These are phyloP conservation scores for Phalaenopsis equestris DNA, from an alignment of 106 monocot genomes.

Conservation along the genomic window DNA sequence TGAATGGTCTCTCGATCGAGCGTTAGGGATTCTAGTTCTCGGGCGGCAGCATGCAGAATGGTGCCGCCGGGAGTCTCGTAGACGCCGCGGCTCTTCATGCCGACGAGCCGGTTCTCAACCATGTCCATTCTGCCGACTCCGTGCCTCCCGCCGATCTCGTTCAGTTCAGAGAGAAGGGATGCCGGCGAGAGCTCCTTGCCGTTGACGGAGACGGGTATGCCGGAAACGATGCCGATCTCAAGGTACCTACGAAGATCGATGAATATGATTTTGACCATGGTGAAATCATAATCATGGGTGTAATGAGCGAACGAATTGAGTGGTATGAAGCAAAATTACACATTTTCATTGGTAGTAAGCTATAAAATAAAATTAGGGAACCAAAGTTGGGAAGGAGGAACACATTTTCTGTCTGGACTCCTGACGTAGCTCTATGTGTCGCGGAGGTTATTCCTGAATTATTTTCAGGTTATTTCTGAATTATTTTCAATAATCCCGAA, in stretches of 20 bases:
- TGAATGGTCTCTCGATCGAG: slow-evolving; percentile 81
- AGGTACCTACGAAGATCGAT: slow-evolving; percentile 38
- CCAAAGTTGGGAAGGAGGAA: too few species aligned
- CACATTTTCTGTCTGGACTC: too few species aligned
- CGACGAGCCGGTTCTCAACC: slow-evolving; percentile 95
- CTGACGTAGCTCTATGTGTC: too few species aligned
- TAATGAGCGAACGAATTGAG: not conserved
- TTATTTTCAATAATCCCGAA: too few species aligned
- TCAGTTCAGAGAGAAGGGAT: slow-evolving; percentile 54
- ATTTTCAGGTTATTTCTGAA: too few species aligned
- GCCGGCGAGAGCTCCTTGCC: slow-evolving; percentile 73
- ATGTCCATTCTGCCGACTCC: slow-evolving; percentile 89
- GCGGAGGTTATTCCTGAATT: too few species aligned
- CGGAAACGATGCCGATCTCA: slow-evolving; percentile 66
- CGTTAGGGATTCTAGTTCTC: slow-evolving; percentile 79
- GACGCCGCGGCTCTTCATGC: slow-evolving; percentile 94
- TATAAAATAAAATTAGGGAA: too few species aligned
- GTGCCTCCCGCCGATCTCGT: slow-evolving; percentile 70
- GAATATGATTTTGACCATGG: too few species aligned
- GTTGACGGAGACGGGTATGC: slow-evolving; percentile 73
- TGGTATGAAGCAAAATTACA: too few species aligned
- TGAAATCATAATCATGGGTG: not conserved
- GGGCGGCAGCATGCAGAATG: slow-evolving; percentile 54
- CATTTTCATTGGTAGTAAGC: too few species aligned
- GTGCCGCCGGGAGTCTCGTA: slow-evolving; percentile 98